Conservation (phyloP, 164 flowering plant species). For the Tinospora cordifolia region DNA sequence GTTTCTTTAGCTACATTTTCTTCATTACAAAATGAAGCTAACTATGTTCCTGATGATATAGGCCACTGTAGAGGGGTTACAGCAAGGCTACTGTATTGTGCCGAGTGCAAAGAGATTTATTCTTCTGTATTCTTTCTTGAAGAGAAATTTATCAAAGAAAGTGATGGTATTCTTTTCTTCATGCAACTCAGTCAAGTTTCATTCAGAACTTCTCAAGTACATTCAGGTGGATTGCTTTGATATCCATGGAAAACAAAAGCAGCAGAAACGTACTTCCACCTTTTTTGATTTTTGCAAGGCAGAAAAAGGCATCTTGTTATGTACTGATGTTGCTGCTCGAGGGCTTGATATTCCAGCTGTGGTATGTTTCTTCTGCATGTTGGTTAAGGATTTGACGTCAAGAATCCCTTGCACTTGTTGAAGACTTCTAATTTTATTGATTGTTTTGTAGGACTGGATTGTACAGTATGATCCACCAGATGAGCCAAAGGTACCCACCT, state of each 20-base stretch:
- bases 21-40: conserved; percentile 3
- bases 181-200: conserved; percentile 84
- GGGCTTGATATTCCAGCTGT: conserved; percentile 92
- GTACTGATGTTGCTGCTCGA: conserved; percentile 97
- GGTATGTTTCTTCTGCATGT: conserved; percentile 34
- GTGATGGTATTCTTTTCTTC: conserved; percentile 98
- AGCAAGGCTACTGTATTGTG: conserved; percentile 83
- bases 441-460: conserved; percentile 76
- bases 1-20: background rate
- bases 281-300: conserved; percentile 81
- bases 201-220: conserved; percentile 76
- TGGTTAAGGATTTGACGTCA: background rate
- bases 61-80: conserved; percentile 85
- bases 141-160: conserved; percentile 75
- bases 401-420: background rate
- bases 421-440: background rate
- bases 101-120: conserved; percentile 70
- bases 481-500: conserved; percentile 68
- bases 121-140: conserved; percentile 77
- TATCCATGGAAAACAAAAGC: conserved; percentile 91
- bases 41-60: conserved; percentile 23
- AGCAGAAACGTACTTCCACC: conserved; percentile 72
- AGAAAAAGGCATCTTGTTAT: conserved; percentile 78
- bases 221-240: conserved; percentile 64
- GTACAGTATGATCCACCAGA: conserved; percentile 97